Evolutionary conservation across 2,329 filamentous ascomycete genomes (phyloP), one percentile per base, ranked within the genome.

Genomic region (Paraphoma sp.): DNA sequence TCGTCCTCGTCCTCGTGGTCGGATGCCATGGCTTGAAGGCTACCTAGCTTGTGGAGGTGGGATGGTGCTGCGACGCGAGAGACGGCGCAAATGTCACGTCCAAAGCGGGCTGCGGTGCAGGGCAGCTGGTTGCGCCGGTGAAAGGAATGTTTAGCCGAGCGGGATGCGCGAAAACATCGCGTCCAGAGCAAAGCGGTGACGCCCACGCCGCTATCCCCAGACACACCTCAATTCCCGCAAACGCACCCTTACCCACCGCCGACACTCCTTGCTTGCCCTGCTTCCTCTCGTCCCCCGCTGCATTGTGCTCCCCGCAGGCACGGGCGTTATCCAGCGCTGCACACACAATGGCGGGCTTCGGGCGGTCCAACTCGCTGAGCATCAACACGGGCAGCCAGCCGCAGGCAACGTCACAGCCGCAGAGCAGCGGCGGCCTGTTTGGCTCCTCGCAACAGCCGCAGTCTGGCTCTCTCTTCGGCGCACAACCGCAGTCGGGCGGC

Each of bases 1-100:
- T 83, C 81, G 56, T 83, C 81, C 60, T 82, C 81, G 56, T 82
- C 80, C 36, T 82, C 81, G 52, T 83, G 81, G 60, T 83, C 81
- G 59, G 83, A 81, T 41, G 82, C 80, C 81, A 83, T 83, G 38
- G 52, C 59, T 57, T 17, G 18, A 31, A 59, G n/a, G 8, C 58
- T 10, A 14, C 10, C 29, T 3, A 14, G 9, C 33, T 36, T 6
- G 9, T 14, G 33, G 14, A 36, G 33, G 10, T 6, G 33, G 14
- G 5, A 23, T 28, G 11, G 41, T 11, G 42, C 33, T 29, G 42
- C 33, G 33, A 11, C 6, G 33, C n/a, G 33, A 38, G 33, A 38
- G 33, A 38, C 33, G 3, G 33, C 14, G 33, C 33, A 36, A 14
- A 36, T 36, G 33, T 14, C 9, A 36, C 10, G 33, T 36, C 9